Evolutionary conservation across 75 land plant species (phyloP), one percentile per base, ranked within the genome.

Genomic region (Ceratopteris richardii): DNA sequence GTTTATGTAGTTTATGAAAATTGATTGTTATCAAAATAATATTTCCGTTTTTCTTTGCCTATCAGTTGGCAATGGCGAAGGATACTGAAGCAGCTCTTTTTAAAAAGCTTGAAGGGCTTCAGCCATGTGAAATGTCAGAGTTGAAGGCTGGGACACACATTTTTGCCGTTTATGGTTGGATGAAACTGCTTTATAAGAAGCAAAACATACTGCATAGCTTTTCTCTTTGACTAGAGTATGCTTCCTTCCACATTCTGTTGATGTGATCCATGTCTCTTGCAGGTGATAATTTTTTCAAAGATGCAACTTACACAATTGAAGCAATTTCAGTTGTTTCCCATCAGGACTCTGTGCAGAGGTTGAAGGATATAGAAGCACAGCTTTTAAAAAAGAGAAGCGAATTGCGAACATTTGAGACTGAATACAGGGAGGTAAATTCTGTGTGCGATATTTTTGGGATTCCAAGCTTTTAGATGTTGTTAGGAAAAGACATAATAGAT

Each of bases 231-330:
- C 37, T 9, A 33, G 37, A 3, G 29, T 33, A 70, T 54, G 18
- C 33, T 28, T 9, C 12, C 9, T 54, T 5, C 18, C 29, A 19
- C 10, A 20, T 18, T 51, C n/a, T 23, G 24, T 19, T 10, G 7
- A 7, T 10, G 10, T 11, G 11, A 11, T 20, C 11, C 24, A 20
- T 51, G 9, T 28, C n/a, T 23, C 18, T 50, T 61, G 18, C 55
- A 95, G 99, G 99, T 66, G 99, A 95, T 56, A 95, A 95, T 61
- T 95, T 90, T 58, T 95, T 95, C 50, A 90, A 80, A 67, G 84
- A 92, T 82, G 99, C 72, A 39, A 84, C 63, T 72, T 95, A 95
- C 65, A 84, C 84, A 1, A 84, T 95, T 44, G 99, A 95, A 63
- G 84, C 77, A 17, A 43, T 95, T 31, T 90, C 81, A 66, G 84